A percentile compares a stretch with the other conserved stretches of the same genome.
Evolutionary conservation across 1,284 basidiomycete species (phyloP).

Genomic region (Blastosporella zonata): DNA sequence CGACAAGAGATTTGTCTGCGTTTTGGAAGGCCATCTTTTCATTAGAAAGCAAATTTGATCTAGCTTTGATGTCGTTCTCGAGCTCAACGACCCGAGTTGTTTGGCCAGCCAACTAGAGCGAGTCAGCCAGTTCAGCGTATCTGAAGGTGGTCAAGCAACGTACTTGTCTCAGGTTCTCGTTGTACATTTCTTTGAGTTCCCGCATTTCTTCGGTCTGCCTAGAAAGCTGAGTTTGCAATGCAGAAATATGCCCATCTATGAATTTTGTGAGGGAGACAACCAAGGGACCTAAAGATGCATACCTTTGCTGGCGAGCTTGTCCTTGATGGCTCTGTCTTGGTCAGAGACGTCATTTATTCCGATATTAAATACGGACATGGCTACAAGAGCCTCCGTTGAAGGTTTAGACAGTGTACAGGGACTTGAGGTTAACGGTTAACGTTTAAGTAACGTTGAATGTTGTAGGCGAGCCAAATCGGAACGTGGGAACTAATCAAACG

Average conservation of each 20-base stretch:
- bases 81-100: constrained; percentile 53
- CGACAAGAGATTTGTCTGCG: constrained; percentile 43
- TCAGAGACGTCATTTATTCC: constrained; percentile 61
- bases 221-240: constrained; percentile 51
- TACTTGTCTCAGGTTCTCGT: constrained; percentile 63
- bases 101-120: constrained; percentile 53
- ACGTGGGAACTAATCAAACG: constrained; percentile 16
- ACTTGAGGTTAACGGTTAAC: neutral
- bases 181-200: constrained; percentile 48
- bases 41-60: constrained; percentile 51
- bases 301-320: constrained; percentile 65
- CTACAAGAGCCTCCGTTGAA: constrained; percentile 7
- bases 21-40: constrained; percentile 58
- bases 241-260: constrained; percentile 56
- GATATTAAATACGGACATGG: constrained; percentile 58
- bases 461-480: neutral
- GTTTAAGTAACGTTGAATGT: neutral
- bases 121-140: constrained; percentile 10
- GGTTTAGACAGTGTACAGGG: neutral
- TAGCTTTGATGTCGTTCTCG: constrained; percentile 47
- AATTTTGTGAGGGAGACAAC: constrained; percentile 4
- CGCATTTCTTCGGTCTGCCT: constrained; percentile 54
- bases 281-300: constrained; percentile 7
- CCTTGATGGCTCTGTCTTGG: constrained; percentile 54
- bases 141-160: constrained; percentile 13